Evolutionary conservation across 164 flowering plant genomes (phyloP).

Genomic region (Magnolia sinica): DNA sequence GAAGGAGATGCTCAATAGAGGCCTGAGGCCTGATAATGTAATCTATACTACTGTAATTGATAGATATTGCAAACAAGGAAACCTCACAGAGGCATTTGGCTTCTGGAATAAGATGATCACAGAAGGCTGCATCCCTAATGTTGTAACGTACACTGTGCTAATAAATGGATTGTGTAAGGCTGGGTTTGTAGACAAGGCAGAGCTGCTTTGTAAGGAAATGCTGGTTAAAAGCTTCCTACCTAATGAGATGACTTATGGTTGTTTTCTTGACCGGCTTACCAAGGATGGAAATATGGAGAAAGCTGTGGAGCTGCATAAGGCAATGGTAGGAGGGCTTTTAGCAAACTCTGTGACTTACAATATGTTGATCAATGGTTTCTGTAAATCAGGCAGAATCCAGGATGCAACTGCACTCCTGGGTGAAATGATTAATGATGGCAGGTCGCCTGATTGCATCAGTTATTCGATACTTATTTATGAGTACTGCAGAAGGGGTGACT

Average conservation of each 20-base stretch:
- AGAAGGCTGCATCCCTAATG: slow-evolving; percentile 68
- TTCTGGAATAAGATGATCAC: slow-evolving; percentile 66
- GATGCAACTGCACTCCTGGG: slow-evolving; percentile 51
- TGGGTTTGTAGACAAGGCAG: slow-evolving; percentile 63
- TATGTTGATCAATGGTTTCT: slow-evolving; percentile 73
- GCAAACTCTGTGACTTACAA: slow-evolving; percentile 78
- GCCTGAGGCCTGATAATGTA: slow-evolving; percentile 65
- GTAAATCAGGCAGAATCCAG: slow-evolving; percentile 54
- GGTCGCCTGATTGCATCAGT: slow-evolving; percentile 75
- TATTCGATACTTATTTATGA: slow-evolving; percentile 73
- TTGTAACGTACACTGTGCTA: slow-evolving; percentile 71
- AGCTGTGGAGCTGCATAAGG: slow-evolving; percentile 58
- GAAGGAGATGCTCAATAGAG: slow-evolving; percentile 56
- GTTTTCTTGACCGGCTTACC: slow-evolving; percentile 65
- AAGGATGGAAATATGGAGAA: slow-evolving; percentile 60
- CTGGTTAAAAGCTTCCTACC: slow-evolving; percentile 43
- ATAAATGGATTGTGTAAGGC: slow-evolving; percentile 75
- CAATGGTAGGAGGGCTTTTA: slow-evolving; percentile 48
- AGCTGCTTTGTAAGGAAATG: slow-evolving; percentile 66
- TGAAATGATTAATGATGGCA: slow-evolving; percentile 52
- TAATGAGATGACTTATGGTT: slow-evolving; percentile 70
- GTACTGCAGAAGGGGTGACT: slow-evolving; percentile 51
- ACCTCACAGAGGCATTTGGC: slow-evolving; percentile 52
- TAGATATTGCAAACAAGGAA: slow-evolving; percentile 53
- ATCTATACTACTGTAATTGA: slow-evolving; percentile 79